These are phyloP conservation scores for Ustilago shanxiensis DNA, from an alignment of 1,284 basidiomycete genomes.

Conservation along the genomic window DNA sequence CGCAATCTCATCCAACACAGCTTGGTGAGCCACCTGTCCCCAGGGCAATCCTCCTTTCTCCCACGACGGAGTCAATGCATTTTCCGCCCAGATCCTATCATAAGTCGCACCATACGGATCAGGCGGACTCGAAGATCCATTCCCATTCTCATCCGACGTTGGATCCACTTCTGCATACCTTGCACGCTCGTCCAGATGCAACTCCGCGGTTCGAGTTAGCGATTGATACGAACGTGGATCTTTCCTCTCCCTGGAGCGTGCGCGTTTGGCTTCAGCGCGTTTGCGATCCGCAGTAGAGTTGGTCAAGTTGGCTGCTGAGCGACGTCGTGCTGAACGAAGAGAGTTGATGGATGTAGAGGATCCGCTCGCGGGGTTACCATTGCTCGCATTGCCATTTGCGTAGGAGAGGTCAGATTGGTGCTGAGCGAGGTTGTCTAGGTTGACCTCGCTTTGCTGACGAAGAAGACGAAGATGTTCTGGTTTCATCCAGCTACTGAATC, in stretches of 20 bases:
- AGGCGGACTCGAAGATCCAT: slow-evolving; percentile 15
- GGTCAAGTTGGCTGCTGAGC: slow-evolving; percentile 40
- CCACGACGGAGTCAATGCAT: slow-evolving; percentile 37
- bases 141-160: slow-evolving; percentile 41
- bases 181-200: slow-evolving; percentile 62
- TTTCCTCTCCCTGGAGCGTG: slow-evolving; percentile 38
- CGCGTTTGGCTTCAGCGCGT: slow-evolving; percentile 33
- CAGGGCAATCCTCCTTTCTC: slow-evolving; percentile 44
- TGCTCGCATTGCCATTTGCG: neutral
- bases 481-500: slow-evolving; percentile 93
- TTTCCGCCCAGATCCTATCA: slow-evolving; percentile 35
- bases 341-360: slow-evolving; percentile 24
- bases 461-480: slow-evolving; percentile 85
- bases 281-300: slow-evolving; percentile 26
- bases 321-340: slow-evolving; percentile 19
- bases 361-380: neutral
- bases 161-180: slow-evolving; percentile 61
- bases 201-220: slow-evolving; percentile 57
- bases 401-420: slow-evolving; percentile 13
- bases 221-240: slow-evolving; percentile 53
- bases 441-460: slow-evolving; percentile 73
- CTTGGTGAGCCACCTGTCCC: slow-evolving; percentile 43
- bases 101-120: slow-evolving; percentile 23
- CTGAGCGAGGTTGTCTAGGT: slow-evolving; percentile 54
- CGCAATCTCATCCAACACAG: slow-evolving; percentile 28